These are phyloP conservation scores for Calonectria hongkongensis DNA, from an alignment of 2,329 filamentous ascomycete genomes.

Conservation along the genomic window DNA sequence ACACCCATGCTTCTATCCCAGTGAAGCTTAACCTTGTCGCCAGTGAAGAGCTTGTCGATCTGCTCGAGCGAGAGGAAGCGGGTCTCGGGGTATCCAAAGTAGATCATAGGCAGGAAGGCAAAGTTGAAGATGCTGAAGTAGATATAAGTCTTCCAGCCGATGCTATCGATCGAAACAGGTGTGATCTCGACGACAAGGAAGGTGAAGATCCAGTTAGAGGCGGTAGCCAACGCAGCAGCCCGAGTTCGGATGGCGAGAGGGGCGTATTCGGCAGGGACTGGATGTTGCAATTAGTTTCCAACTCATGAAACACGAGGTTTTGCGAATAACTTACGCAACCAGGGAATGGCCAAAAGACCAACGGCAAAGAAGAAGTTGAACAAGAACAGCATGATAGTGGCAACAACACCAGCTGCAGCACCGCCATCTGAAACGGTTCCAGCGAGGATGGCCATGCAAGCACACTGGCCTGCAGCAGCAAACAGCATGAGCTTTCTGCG, in stretches of 20 bases:
- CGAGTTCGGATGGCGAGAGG: conserved; percentile 62
- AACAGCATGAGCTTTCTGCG: conserved; percentile 76
- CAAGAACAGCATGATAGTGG: conserved; percentile 65
- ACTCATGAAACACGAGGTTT: background rate
- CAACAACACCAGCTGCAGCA: conserved; percentile 63
- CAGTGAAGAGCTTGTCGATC: conserved; percentile 64
- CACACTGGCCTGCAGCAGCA: conserved; percentile 58
- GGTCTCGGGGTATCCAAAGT: conserved; percentile 70
- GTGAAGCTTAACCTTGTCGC: conserved; percentile 56
- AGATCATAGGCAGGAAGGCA: conserved; percentile 65
- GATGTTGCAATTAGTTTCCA: conserved; percentile 27
- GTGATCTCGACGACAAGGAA: conserved; percentile 63
- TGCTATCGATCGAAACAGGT: conserved; percentile 60
- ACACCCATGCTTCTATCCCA: conserved; percentile 59
- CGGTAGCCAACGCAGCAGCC: conserved; percentile 62
- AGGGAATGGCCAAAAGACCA: conserved; percentile 63
- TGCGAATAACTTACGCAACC: conserved; percentile 53
- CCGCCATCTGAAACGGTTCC: conserved; percentile 64
- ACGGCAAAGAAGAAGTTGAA: conserved; percentile 66
- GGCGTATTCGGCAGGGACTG: conserved; percentile 66
- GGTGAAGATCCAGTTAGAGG: conserved; percentile 61
- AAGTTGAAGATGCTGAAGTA: conserved; percentile 63
- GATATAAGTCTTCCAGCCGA: conserved; percentile 62
- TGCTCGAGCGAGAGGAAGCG: conserved; percentile 69
- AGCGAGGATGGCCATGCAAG: conserved; percentile 68